phyloP scores from a whole-genome alignment of 148 eudicot genomes.

The Silene conica region DNA sequence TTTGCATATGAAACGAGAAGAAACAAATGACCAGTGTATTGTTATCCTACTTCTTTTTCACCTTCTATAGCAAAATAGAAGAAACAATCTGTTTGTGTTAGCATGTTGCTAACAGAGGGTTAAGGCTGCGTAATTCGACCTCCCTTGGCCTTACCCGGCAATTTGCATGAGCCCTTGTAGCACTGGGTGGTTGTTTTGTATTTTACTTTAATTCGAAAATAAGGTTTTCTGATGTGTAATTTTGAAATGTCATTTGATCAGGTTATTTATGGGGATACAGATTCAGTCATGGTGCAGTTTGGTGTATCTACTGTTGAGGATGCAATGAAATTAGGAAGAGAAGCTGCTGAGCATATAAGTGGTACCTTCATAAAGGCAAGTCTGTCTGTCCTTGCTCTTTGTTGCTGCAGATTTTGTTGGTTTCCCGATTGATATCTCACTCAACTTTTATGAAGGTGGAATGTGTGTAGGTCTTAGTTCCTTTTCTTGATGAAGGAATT shows the following conservation, averaged over 20 bases:
- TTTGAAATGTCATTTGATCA: constrained; percentile 24
- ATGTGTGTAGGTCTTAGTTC: not conserved
- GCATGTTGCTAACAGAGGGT: too few species aligned
- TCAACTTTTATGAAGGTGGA: not conserved
- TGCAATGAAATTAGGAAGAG: constrained; percentile 92
- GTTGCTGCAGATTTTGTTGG: not conserved
- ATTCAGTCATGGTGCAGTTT: constrained; percentile 98
- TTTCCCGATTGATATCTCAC: not conserved
- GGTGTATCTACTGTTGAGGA: constrained; percentile 79
- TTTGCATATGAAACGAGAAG: too few species aligned
- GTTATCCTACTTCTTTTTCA: too few species aligned
- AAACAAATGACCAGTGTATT: too few species aligned
- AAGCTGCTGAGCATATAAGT: constrained; percentile 92
- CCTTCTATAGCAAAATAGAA: too few species aligned
- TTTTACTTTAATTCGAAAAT: not conserved
- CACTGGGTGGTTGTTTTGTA: too few species aligned
- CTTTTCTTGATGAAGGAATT: constrained; percentile 1
- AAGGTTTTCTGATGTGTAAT: not conserved
- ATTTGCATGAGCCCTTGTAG: too few species aligned
- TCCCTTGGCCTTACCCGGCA: too few species aligned
- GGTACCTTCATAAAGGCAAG: constrained; percentile 77
- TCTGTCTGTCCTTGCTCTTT: not conserved
- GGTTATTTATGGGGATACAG: constrained; percentile 99
- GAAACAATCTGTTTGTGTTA: too few species aligned
- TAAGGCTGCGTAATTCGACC: too few species aligned